Base-by-base conservation (phyloP, 306 rosid species). In the Gastrolobium villosum region DNA sequence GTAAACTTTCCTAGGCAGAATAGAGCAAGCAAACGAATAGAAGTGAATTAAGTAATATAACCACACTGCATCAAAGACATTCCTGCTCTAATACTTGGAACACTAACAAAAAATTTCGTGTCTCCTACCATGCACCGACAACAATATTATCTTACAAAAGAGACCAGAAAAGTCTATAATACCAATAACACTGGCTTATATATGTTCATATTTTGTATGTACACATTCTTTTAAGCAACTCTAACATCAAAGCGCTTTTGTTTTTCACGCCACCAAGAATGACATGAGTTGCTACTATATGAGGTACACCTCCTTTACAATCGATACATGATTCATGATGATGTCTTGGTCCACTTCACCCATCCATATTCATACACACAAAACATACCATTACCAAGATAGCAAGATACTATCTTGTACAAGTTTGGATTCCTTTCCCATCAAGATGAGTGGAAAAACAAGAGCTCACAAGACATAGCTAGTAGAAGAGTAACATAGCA, bases 251-350 rank as follows among this genome's bases (percentile, higher is more conserved):
- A 63, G 55, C 2, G 13, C 39, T 5, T 9, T 59, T 43, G 44
- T 46, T 61, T 20, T 14, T 20, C 39, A 46, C 34, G 10, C 40
- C 62, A 62, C 66, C 79, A 48, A 34, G 79, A 74, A 75, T 61
- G 61, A 36, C 34, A 61, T 35, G 61, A 45, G 15, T 75, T 62
- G 66, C 39, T 6, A 10, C 30, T 32, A 59, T 45, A 14, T 9
- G 36, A 20, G 26, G 26, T 20, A 20, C 26, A 20, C 26, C 26
- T 20, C 26, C 26, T 20, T 20, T n/a, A n/a, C n/a, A n/a, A n/a
- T n/a, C n/a, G n/a, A 5, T 15, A 36, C 45, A 14, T 7, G 43
- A n/a, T n/a, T n/a, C n/a, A 48, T 60, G 60, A 40, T 36, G 61
- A 46, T 61, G 13, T 50, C 63, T 3, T 31, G 45, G 36, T 67